These are phyloP conservation scores for Cladophialophora chaetospira DNA, from an alignment of 2,329 filamentous ascomycete species.

Conservation along the genomic window DNA sequence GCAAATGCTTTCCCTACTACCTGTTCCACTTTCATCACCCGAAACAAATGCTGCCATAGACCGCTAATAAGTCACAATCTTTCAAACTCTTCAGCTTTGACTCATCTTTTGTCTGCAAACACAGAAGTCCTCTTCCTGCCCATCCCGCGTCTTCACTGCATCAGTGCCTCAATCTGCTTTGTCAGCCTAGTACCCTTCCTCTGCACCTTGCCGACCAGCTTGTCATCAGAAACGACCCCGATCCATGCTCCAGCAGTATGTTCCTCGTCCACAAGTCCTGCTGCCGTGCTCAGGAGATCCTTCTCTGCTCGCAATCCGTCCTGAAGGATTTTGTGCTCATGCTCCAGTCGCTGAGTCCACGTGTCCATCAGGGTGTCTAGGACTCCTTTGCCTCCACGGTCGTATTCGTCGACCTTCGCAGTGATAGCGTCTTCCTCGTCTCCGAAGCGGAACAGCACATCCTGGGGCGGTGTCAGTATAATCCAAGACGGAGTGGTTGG, in stretches of 20 bases:
- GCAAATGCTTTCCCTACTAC: background rate
- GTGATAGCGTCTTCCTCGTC: conserved; percentile 25
- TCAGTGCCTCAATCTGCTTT: conserved; percentile 10
- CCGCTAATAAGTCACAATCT: background rate
- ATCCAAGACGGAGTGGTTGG: background rate
- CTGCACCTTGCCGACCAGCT: background rate
- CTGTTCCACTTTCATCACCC: background rate
- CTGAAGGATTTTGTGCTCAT: conserved; percentile 15
- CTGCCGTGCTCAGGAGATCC: conserved; percentile 11
- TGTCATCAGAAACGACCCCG: background rate
- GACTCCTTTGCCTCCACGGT: conserved; percentile 13
- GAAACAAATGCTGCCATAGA: background rate
- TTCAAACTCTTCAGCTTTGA: background rate
- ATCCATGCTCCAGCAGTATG: conserved; percentile 6
- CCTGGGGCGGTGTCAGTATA: conserved; percentile 16
- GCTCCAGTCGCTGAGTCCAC: conserved; percentile 23
- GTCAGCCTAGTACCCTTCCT: conserved; percentile 1
- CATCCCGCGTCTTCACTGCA: background rate
- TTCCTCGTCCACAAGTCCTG: conserved; percentile 6
- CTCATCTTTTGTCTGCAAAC: background rate
- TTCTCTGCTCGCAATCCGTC: conserved; percentile 11
- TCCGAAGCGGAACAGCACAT: conserved; percentile 26
- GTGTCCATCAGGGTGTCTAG: conserved; percentile 20
- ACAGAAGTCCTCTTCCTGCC: background rate
- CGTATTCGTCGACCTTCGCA: conserved; percentile 13